Evolutionary conservation across 192 early-diverging fungal genomes (phyloP).

Genomic region (Umbelopsis sp.): DNA sequence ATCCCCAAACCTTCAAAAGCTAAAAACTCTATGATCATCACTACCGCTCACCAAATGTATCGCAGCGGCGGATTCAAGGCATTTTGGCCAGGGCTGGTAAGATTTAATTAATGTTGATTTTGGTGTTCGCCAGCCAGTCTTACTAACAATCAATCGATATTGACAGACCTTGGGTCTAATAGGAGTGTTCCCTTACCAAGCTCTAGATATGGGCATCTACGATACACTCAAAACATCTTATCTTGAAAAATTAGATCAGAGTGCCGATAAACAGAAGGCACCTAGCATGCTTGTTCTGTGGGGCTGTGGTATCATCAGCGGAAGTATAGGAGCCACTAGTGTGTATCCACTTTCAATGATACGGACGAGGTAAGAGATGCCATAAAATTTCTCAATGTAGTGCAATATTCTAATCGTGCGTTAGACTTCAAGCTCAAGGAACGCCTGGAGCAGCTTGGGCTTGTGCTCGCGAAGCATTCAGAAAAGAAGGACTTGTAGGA

Average conservation of each 20-base stretch:
- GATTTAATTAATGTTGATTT: background rate
- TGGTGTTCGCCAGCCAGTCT: background rate
- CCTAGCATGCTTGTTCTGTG: conserved; percentile 52
- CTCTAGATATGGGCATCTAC: conserved; percentile 71
- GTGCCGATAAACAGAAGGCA: conserved; percentile 33
- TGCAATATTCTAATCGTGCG: too few species aligned
- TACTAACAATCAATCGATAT: background rate
- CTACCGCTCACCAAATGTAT: conserved; percentile 63
- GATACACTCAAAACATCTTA: conserved; percentile 69
- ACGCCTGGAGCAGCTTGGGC: conserved; percentile 64
- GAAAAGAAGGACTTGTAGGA: conserved; percentile 58
- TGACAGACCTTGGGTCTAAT: conserved; percentile 46
- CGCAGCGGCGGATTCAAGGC: conserved; percentile 56
- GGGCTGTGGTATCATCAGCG: conserved; percentile 64
- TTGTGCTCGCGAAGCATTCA: conserved; percentile 58
- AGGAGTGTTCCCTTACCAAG: conserved; percentile 78
- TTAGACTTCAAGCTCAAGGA: conserved; percentile 81
- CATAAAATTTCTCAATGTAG: too few species aligned
- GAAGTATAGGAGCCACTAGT: conserved; percentile 60
- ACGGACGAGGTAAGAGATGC: conserved; percentile 63
- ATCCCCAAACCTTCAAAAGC: background rate
- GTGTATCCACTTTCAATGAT: conserved; percentile 72
- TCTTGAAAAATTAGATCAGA: conserved; percentile 41
- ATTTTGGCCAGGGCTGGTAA: conserved; percentile 57
- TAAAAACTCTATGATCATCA: conserved; percentile 35